phyloP scores from a whole-genome alignment of 768 basidiomycete genomes.

The Leucocoprinus sp. region DNA sequence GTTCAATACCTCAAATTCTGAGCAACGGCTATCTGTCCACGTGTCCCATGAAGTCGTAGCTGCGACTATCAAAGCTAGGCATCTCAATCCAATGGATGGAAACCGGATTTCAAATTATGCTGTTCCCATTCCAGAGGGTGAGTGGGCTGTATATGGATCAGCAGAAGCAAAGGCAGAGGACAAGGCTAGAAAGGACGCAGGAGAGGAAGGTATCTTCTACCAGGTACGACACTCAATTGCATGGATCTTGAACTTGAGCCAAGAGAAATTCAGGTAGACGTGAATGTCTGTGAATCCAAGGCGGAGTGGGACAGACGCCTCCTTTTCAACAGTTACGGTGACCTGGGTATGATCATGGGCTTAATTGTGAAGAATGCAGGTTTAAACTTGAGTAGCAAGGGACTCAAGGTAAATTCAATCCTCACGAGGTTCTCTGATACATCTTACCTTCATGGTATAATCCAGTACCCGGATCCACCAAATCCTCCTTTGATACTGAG shows the following conservation, averaged over 20 bases:
- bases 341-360: constrained; percentile 63
- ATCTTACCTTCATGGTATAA: neutral
- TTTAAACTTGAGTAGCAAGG: constrained; percentile 41
- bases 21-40: neutral
- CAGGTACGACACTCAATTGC: constrained; percentile 22
- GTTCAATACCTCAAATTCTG: neutral
- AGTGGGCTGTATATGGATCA: constrained; percentile 28
- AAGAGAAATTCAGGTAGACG: constrained; percentile 41
- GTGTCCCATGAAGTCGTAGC: constrained; percentile 30
- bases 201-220: constrained; percentile 30
- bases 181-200: constrained; percentile 13
- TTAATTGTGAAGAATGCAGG: constrained; percentile 45
- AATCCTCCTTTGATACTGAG: constrained; percentile 44
- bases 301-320: constrained; percentile 41
- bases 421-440: neutral
- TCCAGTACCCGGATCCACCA: constrained; percentile 30
- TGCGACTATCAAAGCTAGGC: constrained; percentile 36
- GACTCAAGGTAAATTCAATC: constrained; percentile 42
- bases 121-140: constrained; percentile 31
- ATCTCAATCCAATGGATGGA: constrained; percentile 39
- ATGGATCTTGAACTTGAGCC: neutral
- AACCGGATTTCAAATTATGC: constrained; percentile 61
- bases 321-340: constrained; percentile 61
- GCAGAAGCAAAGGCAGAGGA: constrained; percentile 21
- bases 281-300: constrained; percentile 46